phyloP scores from a whole-genome alignment of 805 yeast species.

The Lipomyces chichibuensis region DNA sequence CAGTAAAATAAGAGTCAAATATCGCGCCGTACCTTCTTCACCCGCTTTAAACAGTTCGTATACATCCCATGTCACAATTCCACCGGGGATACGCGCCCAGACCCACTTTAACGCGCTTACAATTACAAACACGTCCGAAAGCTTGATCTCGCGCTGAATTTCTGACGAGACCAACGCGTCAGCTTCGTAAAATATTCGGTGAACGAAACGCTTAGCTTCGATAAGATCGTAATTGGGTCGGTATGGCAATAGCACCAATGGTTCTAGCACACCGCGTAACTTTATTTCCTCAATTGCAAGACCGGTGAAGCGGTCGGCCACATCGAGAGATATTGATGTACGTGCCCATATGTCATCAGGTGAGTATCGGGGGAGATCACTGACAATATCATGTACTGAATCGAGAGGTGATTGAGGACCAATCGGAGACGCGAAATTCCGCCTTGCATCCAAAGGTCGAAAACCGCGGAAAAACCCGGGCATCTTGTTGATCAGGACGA shows the following conservation, averaged over 20 bases:
- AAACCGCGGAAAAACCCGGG: background rate
- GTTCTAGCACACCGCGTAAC: conserved; percentile 67
- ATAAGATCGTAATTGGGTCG: conserved; percentile 62
- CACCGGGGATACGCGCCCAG: conserved; percentile 80
- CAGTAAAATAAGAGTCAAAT: background rate
- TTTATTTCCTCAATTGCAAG: conserved; percentile 73
- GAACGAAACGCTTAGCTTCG: conserved; percentile 60
- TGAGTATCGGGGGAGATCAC: background rate
- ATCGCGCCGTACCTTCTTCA: conserved; percentile 48
- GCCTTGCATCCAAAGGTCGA: background rate
- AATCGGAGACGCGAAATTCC: background rate
- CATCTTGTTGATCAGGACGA: background rate
- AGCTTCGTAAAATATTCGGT: conserved; percentile 62
- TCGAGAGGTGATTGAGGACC: background rate
- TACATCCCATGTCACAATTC: conserved; percentile 84
- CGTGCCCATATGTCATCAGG: conserved; percentile 19
- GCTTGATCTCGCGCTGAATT: conserved; percentile 51
- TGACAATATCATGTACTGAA: background rate
- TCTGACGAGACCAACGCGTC: conserved; percentile 45
- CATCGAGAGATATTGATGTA: conserved; percentile 9
- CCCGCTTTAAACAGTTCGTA: conserved; percentile 68
- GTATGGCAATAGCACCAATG: conserved; percentile 75
- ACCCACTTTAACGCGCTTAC: conserved; percentile 76
- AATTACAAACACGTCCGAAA: conserved; percentile 62
- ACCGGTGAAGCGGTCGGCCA: conserved; percentile 68